phyloP scores from a whole-genome alignment of 345 rosid genomes.

The Corchorus capsularis region DNA sequence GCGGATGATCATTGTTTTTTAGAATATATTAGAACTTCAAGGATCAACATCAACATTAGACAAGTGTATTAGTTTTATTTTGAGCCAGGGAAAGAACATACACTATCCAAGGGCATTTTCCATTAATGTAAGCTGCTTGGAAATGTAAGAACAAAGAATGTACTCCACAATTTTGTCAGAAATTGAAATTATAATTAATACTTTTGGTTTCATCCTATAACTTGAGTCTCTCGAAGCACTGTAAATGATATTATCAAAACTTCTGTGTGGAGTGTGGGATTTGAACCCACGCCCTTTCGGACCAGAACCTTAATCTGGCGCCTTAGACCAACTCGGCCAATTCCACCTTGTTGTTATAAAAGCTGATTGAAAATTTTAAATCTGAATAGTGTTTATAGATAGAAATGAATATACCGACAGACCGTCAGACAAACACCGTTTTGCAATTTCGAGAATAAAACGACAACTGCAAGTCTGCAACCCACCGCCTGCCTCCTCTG shows the following conservation, averaged over 20 bases:
- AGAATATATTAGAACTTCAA: constrained; percentile 72
- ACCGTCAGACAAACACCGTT: too few species aligned
- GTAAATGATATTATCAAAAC: too few species aligned
- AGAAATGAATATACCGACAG: too few species aligned
- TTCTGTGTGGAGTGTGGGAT: constrained; percentile 1
- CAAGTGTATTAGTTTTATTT: constrained; percentile 58
- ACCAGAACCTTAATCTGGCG: constrained; percentile 81
- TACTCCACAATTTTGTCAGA: neutral
- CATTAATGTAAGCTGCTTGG: neutral
- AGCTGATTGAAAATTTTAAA: too few species aligned
- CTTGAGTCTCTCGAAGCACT: too few species aligned
- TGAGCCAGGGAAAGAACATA: neutral
- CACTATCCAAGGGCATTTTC: neutral
- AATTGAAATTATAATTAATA: neutral
- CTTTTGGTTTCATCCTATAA: neutral
- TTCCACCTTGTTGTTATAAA: constrained; percentile 18
- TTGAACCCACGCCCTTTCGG: constrained; percentile 46
- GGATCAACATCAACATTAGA: constrained; percentile 89
- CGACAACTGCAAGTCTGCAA: too few species aligned
- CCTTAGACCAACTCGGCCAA: constrained; percentile 79
- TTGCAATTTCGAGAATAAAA: too few species aligned
- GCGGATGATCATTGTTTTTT: constrained; percentile 41
- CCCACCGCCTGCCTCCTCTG: too few species aligned
- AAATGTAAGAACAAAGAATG: neutral
- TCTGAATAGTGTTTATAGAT: too few species aligned